Base-by-base conservation (phyloP, 2,329 filamentous ascomycete species). In the Aquanectria penicillioides region DNA sequence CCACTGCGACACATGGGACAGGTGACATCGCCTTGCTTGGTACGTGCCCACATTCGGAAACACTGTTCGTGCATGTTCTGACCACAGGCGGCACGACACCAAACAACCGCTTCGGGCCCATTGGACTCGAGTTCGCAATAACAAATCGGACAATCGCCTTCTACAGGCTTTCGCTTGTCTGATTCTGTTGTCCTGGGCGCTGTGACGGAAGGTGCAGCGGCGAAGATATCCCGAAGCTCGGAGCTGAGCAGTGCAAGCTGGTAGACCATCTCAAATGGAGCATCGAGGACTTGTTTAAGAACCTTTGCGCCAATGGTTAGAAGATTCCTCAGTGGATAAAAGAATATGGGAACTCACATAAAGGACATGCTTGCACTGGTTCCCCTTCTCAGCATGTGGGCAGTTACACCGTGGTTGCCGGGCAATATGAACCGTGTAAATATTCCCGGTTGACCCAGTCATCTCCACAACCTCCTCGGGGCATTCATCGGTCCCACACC, bases 301-400 rank as follows among this genome's bases (percentile, higher is more conserved):
- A 89, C 79, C 81, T 84, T 31, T 9, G 2, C 4, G 18, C 22
- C 10, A 25, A 26, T n/a, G n/a, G 2, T 61, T 9, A 55, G 28
- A 12, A 7, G n/a, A 2, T 3, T 11, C 3, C 7, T n/a, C 9
- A 7, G 5, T 4, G 0, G 8, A 6, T 1, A 11, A 11, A 3
- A 20, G 11, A 26, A 4, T 0, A 3, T 8, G 17, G 5, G 6
- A 7, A 73, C 75, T 34, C 66, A 83, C 84, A 67, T 87, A 90
- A 37, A 89, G 60, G 22, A 87, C 76, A 64, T 91, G 88, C 68
- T 90, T 90, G 81, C 88, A 89, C 60, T 88, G 85, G 26, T 85
- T 80, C 0, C 84, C 83, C 28, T 78, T 78, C 22, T 58, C 65
- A 1, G 79, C 80, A 55, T 88, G 81, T 1, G 86, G 85, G 59